Base-by-base conservation (phyloP, 1,139 yeast species). In the Pichia sp. region DNA sequence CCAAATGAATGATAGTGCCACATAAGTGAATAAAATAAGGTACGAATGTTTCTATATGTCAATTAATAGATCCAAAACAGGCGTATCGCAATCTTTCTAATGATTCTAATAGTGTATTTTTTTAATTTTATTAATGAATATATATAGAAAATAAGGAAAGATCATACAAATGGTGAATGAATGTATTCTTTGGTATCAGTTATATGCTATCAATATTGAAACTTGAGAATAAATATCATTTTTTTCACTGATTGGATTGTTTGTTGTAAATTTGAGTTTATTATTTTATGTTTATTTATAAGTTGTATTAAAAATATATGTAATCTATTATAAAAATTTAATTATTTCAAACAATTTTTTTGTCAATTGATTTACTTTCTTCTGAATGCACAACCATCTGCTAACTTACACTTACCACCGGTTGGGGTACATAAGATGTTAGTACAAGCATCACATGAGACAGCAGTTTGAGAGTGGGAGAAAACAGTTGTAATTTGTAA, bases 401-500 rank as follows among this genome's bases (percentile, higher is more conserved):
- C 87, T 74, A 92, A 85, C 78, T 87, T 89, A 70, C 97, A 97
- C 83, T 92, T 92, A 81, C 98, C 98, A 81, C 98, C 98, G 62
- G 97, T 88, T 71, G 98, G 98, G 71, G 94, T 86, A 78, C 97
- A 90, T 70, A 92, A 86, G 61, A 92, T 97, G 63, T 96, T 90
- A 66, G 97, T 85, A 77, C 98, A 92, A 60, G 95, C 83, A 70
- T 94, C 97, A 80, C 98, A 92, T 70, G 97, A 86, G 71, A 92
- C 98, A 66, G 97, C 97, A 65, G 97, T 92, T 80, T 92, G 98
- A 60, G 98, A 97, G 77, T 92, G 98, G 63, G 97, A 90, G 85
- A 92, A 92, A 65, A 92, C 97, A 63, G 97, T 92, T 75, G 98
- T 90, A 79, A 92, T 92, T 83, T 85, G 86, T 73, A 92, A 82